phyloP scores from a whole-genome alignment of 345 rosid genomes.

The Ailanthus altissimus region DNA sequence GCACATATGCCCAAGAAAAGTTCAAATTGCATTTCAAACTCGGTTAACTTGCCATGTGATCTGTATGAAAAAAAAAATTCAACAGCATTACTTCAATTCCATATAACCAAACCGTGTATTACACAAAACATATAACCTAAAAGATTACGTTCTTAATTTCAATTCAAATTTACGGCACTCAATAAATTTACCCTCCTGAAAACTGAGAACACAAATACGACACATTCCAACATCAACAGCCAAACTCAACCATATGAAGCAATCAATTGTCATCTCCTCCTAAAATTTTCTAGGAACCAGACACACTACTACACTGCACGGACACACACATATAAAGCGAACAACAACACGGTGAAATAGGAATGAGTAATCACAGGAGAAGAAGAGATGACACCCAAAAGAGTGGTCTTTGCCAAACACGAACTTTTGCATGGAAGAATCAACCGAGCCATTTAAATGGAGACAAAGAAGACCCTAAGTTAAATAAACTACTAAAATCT shows the following conservation, averaged over 20 bases:
- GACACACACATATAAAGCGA: background rate
- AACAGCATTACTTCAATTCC: background rate
- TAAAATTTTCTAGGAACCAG: background rate
- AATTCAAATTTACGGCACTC: background rate
- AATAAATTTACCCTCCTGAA: background rate
- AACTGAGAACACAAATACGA: background rate
- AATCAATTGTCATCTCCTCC: background rate
- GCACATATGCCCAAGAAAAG: background rate
- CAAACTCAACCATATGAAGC: background rate
- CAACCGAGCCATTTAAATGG: constrained; percentile 73
- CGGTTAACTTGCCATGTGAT: background rate
- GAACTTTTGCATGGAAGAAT: constrained; percentile 78
- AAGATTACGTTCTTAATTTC: background rate
- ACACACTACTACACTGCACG: background rate
- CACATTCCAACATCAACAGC: background rate
- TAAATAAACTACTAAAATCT: constrained; percentile 1
- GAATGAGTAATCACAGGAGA: constrained; percentile 73
- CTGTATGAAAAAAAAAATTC: background rate
- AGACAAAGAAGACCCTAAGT: constrained; percentile 15
- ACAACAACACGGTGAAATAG: background rate
- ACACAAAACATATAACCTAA: background rate
- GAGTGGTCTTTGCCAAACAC: constrained; percentile 60
- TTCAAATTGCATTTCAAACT: constrained; percentile 2
- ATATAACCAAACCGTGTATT: background rate
- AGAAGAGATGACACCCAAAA: constrained; percentile 75